Base-by-base conservation (phyloP, 148 eudicot genomes). In the Silene conica region DNA sequence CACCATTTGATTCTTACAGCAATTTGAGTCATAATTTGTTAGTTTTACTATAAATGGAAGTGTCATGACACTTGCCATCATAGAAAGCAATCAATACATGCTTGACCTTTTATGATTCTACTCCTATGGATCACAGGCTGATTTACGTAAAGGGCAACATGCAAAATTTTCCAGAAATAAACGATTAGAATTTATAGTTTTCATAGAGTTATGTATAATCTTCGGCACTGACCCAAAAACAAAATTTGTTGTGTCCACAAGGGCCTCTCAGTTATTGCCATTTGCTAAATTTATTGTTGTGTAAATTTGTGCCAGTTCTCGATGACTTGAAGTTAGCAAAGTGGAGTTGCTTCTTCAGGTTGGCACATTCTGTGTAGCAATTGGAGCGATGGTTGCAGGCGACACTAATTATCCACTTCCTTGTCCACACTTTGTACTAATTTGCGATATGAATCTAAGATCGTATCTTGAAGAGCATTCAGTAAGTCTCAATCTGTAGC, bases 291-390 rank as follows among this genome's bases (percentile, higher is more conserved):
- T 16, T 56, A n/a, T 31, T 55, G 55, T 61, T 72, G 20, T 57
- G 78, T 63, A n/a, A 2, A 3, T 26, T 62, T 62, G 38, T 50
- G 12, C 48, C 89, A 95, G 99, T 77, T 92, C 99, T 43, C 92
- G 99, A 67, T 87, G 99, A 81, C 92, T 95, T 62, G 96, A 95
- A 84, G 96, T 95, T 50, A 90, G 99, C 81, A 88, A 96, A 90
- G 90, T 95, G 80, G 99, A 95, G 80, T 83, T 95, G 83, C 94
- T 95, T 67, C 99, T 95, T 76, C 99, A 95, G 82, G 99, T 95
- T 65, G 99, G 97, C 66, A 84, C 99, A 70, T 95, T 95, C 78
- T 95, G 90, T 73, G 85, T 90, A 63, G 97, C 82, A 64, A 83
- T 92, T 80, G 99, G 99, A 74, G 99, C 99, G 67, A 73, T 95